phyloP scores from a whole-genome alignment of 2,329 filamentous ascomycete genomes.

The Incumbomyces delicatus region DNA sequence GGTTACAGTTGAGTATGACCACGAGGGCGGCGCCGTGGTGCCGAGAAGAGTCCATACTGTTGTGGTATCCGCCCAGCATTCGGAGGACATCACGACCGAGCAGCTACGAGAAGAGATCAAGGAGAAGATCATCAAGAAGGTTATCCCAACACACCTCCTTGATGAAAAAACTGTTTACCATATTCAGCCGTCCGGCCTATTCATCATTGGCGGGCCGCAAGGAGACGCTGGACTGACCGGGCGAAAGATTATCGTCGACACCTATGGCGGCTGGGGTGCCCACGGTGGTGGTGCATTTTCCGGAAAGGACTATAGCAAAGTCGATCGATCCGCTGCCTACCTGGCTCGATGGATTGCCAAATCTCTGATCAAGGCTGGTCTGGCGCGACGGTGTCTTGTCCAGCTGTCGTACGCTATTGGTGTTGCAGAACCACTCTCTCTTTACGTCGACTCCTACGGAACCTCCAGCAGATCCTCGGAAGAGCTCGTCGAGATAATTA shows the following conservation, averaged over 20 bases:
- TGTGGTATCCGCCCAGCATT: conserved; percentile 93
- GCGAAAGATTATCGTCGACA: conserved; percentile 99
- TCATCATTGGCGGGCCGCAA: conserved; percentile 98
- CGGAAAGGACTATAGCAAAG: conserved; percentile 99
- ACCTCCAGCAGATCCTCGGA: conserved; percentile 82
- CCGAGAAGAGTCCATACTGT: conserved; percentile 91
- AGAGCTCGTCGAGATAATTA: conserved; percentile 90
- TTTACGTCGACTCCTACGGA: conserved; percentile 97
- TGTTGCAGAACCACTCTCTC: conserved; percentile 92
- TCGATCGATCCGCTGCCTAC: conserved; percentile 96
- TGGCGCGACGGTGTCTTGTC: conserved; percentile 85
- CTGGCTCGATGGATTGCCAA: conserved; percentile 98
- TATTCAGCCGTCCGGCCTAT: conserved; percentile 95
- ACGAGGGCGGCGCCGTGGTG: conserved; percentile 87
- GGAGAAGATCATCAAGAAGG: conserved; percentile 94
- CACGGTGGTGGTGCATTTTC: conserved; percentile 99
- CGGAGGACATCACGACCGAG: conserved; percentile 78
- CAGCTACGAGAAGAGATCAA: conserved; percentile 86
- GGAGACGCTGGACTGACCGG: conserved; percentile 97
- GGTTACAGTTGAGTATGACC: conserved; percentile 97
- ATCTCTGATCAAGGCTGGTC: conserved; percentile 80
- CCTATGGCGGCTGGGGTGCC: conserved; percentile 98
- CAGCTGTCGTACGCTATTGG: conserved; percentile 99
- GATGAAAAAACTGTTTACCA: conserved; percentile 94
- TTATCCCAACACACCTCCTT: conserved; percentile 85